phyloP scores from a whole-genome alignment of 495 filamentous ascomycete species.

The Cercophora scortea region DNA sequence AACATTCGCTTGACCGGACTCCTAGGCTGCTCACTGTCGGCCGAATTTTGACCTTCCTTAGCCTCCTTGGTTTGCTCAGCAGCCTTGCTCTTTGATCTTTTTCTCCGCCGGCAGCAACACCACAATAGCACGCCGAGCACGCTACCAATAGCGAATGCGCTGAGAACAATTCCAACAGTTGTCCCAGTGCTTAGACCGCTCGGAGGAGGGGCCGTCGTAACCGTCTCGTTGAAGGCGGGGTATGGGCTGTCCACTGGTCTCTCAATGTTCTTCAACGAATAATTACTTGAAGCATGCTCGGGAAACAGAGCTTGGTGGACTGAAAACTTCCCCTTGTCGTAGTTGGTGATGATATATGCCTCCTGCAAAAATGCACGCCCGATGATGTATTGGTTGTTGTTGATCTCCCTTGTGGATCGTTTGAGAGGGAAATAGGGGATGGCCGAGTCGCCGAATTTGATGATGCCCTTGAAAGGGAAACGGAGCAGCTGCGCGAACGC shows the following conservation, averaged over 20 bases:
- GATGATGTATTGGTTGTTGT: constrained; percentile 51
- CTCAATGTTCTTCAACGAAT: constrained; percentile 41
- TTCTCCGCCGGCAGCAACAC: constrained; percentile 25
- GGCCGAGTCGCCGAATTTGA: constrained; percentile 33
- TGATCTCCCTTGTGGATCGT: constrained; percentile 27
- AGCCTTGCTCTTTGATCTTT: constrained; percentile 10
- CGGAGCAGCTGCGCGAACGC: constrained; percentile 55
- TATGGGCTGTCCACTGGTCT: constrained; percentile 38
- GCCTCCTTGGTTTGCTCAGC: constrained; percentile 15
- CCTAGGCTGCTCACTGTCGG: constrained; percentile 13
- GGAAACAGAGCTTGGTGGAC: constrained; percentile 50
- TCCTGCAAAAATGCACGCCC: constrained; percentile 67
- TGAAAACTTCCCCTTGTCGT: constrained; percentile 54
- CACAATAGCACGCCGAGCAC: constrained; percentile 27
- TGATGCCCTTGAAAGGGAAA: constrained; percentile 47
- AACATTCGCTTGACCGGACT: constrained; percentile 28
- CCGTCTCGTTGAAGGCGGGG: constrained; percentile 11
- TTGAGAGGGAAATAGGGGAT: constrained; percentile 58
- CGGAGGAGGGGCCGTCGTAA: too few species aligned
- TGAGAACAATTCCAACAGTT: constrained; percentile 31
- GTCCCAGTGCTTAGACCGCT: constrained; percentile 37
- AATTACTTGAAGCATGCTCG: constrained; percentile 32
- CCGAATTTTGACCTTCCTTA: constrained; percentile 14
- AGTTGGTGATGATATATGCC: constrained; percentile 59
- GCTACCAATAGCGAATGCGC: constrained; percentile 36